These are phyloP conservation scores for Rhododendron molle DNA, from an alignment of 148 eudicot species.

Conservation along the genomic window DNA sequence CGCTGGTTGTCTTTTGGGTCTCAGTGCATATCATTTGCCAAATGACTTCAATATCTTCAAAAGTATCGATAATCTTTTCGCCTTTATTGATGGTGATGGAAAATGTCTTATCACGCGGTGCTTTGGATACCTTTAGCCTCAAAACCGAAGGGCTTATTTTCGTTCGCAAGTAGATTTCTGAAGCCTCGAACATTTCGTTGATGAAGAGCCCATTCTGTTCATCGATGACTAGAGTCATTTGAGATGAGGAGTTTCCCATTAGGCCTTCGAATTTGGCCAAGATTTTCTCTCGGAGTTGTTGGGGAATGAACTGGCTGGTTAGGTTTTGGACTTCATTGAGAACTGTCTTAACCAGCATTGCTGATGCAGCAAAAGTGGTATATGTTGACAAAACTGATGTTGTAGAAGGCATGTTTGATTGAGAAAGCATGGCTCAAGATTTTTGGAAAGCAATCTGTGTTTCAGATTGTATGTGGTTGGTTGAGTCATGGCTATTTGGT, in stretches of 20 bases:
- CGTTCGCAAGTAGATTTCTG: slow-evolving; percentile 30
- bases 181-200: slow-evolving; percentile 51
- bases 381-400: background rate
- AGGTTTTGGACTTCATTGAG: background rate
- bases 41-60: slow-evolving; percentile 22
- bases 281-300: slow-evolving; percentile 11
- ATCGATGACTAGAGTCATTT: background rate
- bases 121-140: slow-evolving; percentile 24
- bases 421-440: background rate
- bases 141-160: slow-evolving; percentile 12
- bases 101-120: background rate
- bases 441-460: background rate
- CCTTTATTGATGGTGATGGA: slow-evolving; percentile 23
- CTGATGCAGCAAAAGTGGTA: slow-evolving; percentile 10
- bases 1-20: slow-evolving; percentile 6
- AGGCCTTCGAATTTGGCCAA: slow-evolving; percentile 17
- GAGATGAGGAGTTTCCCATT: slow-evolving; percentile 5
- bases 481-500: background rate
- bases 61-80: slow-evolving; percentile 29
- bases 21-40: slow-evolving; percentile 25
- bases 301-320: slow-evolving; percentile 3
- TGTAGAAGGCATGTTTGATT: background rate
- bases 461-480: background rate
- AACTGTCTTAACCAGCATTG: slow-evolving; percentile 11
- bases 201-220: background rate